Evolutionary conservation across 2,329 filamentous ascomycete species (phyloP), one percentile per base, ranked within the genome.

Genomic region (Magnaporthiopsis poae): DNA sequence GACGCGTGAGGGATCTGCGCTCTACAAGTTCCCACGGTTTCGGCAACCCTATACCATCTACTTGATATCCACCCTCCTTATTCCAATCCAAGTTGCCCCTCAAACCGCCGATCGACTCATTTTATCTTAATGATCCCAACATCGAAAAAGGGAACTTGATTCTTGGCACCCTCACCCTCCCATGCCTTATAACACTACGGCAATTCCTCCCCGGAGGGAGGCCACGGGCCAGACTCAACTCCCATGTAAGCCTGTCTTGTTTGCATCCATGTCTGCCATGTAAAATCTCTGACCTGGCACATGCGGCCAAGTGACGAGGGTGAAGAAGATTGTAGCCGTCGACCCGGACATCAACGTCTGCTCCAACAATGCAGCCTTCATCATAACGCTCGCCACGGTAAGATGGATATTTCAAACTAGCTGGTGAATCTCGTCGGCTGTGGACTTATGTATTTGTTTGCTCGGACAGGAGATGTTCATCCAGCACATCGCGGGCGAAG

Each of bases 321-420:
- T 99, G 68, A 97, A 97, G 80, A 96, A 96, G 80, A 96, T 99
- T 75, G 91, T 99, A 68, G 85, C 87, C 63, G 85, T 92, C 67
- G 95, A 99, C 77, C 87, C 91, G 61, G 94, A 97, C 69, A 90
- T 96, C 69, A 83, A 82, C 69, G 86, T 90, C 75, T 96, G 92
- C 77, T 96, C 93, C 62, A 96, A 93, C 77, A 96, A 96, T 74
- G 94, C 94, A 66, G 90, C 93, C 27, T 98, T 98, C 76, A 88
- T 94, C 67, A 96, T 98, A 73, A 93, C 94, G 1, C 84, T 96
- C 68, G 95, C 95, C 29, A 93, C 95, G 3, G 90, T 91, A 77
- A 70, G 84, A 1, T 46, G 15, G 61, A 8, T 3, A 52, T 9
- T 18, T 18, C 56, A 52, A 7, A 52, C 4, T 18, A 8, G 18